These are phyloP conservation scores for Tephrocybe rancida DNA, from an alignment of 768 basidiomycete species.

Conservation along the genomic window DNA sequence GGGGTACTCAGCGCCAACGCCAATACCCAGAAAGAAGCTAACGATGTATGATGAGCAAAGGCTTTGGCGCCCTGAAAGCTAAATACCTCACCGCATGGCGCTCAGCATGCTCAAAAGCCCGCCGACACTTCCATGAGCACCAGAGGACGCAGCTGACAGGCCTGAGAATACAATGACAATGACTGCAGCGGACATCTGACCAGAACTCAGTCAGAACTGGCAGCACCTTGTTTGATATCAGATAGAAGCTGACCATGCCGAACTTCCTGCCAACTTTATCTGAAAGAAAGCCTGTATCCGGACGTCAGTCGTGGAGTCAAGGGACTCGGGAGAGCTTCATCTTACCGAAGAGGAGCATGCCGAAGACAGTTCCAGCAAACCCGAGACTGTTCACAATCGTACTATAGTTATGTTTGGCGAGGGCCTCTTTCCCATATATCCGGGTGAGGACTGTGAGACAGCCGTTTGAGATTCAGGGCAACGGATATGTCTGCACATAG, in stretches of 20 bases:
- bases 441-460: slow-evolving; percentile 8
- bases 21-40: slow-evolving; percentile 86
- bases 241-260: slow-evolving; percentile 7
- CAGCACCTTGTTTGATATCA: no score
- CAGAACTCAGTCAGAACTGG: background rate
- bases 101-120: slow-evolving; percentile 78
- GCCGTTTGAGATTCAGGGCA: no score
- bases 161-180: slow-evolving; percentile 60
- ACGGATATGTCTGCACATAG: background rate
- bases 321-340: background rate
- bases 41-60: background rate
- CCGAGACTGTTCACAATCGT: slow-evolving; percentile 12
- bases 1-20: slow-evolving; percentile 89
- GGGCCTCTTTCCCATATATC: slow-evolving; percentile 9
- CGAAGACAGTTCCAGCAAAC: slow-evolving; percentile 13
- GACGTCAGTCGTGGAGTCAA: background rate
- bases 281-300: slow-evolving; percentile 4
- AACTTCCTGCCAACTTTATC: slow-evolving; percentile 15
- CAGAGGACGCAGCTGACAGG: slow-evolving; percentile 79
- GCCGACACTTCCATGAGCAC: slow-evolving; percentile 63
- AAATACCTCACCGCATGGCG: slow-evolving; percentile 71
- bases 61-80: no score
- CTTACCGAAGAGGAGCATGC: slow-evolving; percentile 14
- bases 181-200: background rate
- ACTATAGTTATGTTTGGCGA: slow-evolving; percentile 10